Base-by-base conservation (phyloP, 208 protist genomes). In the Leishmania amazonensis region DNA sequence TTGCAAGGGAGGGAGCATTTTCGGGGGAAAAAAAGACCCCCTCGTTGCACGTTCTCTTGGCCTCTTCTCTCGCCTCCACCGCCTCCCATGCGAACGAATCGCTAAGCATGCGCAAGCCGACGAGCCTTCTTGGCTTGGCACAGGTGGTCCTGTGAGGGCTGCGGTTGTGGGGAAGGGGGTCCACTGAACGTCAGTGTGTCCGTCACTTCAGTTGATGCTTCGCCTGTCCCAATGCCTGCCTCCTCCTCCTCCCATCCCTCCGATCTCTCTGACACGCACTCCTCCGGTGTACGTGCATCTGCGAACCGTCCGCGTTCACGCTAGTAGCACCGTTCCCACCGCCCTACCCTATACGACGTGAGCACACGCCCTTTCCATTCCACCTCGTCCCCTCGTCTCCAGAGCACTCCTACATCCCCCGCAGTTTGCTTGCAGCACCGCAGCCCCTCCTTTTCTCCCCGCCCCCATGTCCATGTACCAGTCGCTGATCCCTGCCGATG, bases 381-480 rank as follows among this genome's bases (percentile, higher is more conserved):
- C 31, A 17, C 40, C 19, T 24, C 35, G 6, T 45, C 67, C 28
- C 35, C 64, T 19, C 24, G 5, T 72, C 67, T 28, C 8, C 35
- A 42, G 19, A 24, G 21, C 40, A 72, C 17, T 38, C 40, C 40
- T 9, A 9, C 5, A 42, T 42, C 40, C 67, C 11, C 17, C 40
- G 40, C 35, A 49, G 19, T n/a, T 47, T n/a, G 17, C 67, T 11
- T 17, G 31, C 62, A 24, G 7, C 62, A 24, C 62, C 31, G n/a
- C 62, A 68, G 5, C 62, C 62, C 54, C 19, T 31, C 28, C 72
- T 9, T 11, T 45, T 1, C 51, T 21, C 45, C 7, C 60, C 17
- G 54, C 62, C 70, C 67, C 15, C 28, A 75, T 86, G 47, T 81
- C 76, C 49, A 42, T 53, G 42, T 58, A 72, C 75, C 75, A 76